Evolutionary conservation across 768 basidiomycete genomes (phyloP).

Genomic region (Trametes sanguinea): DNA sequence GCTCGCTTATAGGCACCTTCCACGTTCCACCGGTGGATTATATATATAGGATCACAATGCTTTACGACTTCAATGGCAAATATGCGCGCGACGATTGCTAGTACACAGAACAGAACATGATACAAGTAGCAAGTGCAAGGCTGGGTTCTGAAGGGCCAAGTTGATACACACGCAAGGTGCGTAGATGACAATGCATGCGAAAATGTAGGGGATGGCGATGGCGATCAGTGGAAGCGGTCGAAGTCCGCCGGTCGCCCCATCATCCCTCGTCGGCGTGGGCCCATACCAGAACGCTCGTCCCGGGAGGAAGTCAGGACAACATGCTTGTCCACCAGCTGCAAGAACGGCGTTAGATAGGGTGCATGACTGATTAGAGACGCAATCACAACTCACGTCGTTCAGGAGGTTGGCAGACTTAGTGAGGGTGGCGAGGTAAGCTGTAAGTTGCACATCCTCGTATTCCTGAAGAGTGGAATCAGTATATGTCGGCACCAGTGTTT

Average conservation of each 20-base stretch:
- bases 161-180: background rate
- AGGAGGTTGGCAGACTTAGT: conserved; percentile 87
- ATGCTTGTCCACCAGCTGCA: conserved; percentile 78
- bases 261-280: conserved; percentile 51
- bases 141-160: background rate
- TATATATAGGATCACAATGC: background rate
- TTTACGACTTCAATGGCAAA: background rate
- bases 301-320: conserved; percentile 57
- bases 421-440: conserved; percentile 81
- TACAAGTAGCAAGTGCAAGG: background rate
- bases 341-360: background rate
- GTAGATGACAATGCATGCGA: no score
- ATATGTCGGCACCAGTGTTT: background rate
- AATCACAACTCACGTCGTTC: conserved; percentile 75
- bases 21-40: no score
- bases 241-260: conserved; percentile 48
- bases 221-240: conserved; percentile 50
- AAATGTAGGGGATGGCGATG: no score
- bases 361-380: conserved; percentile 19
- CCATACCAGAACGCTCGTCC: conserved; percentile 52
- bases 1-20: background rate
- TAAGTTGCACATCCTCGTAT: conserved; percentile 94
- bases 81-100: conserved; percentile 18
- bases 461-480: conserved; percentile 54
- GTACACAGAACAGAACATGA: conserved; percentile 21